Evolutionary conservation across 805 yeast genomes (phyloP), one percentile per base, ranked within the genome.

Genomic region (Pichia cephalocereana): DNA sequence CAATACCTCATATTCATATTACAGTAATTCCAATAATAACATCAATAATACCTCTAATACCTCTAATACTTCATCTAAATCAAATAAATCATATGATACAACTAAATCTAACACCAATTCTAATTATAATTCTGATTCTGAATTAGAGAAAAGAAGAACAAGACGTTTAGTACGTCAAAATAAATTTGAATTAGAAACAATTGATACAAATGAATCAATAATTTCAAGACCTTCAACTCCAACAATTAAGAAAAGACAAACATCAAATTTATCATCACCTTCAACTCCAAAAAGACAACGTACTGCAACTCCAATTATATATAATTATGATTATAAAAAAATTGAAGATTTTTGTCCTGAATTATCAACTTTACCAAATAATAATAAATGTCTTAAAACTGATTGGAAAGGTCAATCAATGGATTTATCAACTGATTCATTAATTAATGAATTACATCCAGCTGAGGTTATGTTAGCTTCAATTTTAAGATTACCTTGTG

Each of bases 361-460:
- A 18, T 55, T 78, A 14, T 58, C 71, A 2, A 72, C 84, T 1
- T 70, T 90, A 52, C 95, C 96, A 57, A 14, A 32, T 54, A 82
- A 80, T 58, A 69, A 75, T 48, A 81, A 83, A 68, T 80, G 87
- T 54, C 72, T 90, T 57, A 83, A 83, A 61, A 86, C 95, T 36
- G 98, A 91, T 65, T 91, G 99, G 99, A 91, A 90, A 69, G 99
- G 98, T 11, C 95, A 89, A 58, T 95, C 97, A 37, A 89, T 91
- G 96, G 95, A 86, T 64, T 74, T 91, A 48, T 72, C 83, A 17
- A 59, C 66, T 32, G 98, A 93, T 66, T 95, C 96, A 19, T 75
- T 86, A 55, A 66, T 76, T 45, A 68, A 69, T 43, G 75, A 82
- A 57, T 73, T 93, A 54, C 97, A 91, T 66, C 97, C 97, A 0